Evolutionary conservation across 1,284 basidiomycete species (phyloP), one percentile per base, ranked within the genome.

Genomic region (Puccinia horiana): DNA sequence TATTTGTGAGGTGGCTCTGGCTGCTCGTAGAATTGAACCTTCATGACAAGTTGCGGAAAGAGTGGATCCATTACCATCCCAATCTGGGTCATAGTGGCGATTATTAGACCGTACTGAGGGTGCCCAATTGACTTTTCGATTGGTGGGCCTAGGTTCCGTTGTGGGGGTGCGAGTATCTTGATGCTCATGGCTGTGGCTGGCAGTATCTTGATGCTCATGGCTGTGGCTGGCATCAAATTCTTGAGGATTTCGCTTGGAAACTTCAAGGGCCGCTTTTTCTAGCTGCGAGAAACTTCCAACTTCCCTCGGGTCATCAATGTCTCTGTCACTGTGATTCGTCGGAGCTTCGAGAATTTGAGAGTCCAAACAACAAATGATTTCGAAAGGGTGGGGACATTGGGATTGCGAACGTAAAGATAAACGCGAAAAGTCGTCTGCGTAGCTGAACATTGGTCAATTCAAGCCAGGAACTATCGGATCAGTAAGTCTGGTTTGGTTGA

Each of bases 111-210:
- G 61, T n/a, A 79, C 76, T 42, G 76, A 79, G 65, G 76, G 58
- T 20, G 76, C 76, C 76, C 76, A 79, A 70, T 79, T 79, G 63
- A 79, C 76, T 54, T 79, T 69, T 5, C 76, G 63, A 52, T 54
- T 49, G 42, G 18, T 40, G 9, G 44, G 49, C 35, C 49, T 49
- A 9, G 70, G 44, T 37, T 52, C 47, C 18, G 11, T 23, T 54
- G 26, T 52, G 16, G 42, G 35, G 37, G 70, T 73, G 29, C 35
- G 29, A 54, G 32, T 37, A 65, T 76, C 56, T 18, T 47, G 44
- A 40, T 63, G 14, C 26, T 70, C 49, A 37, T 18, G n/a, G n/a
- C n/a, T 52, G 16, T n/a, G 35, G 37, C 49, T 73, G 29, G 23
- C 18, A 54, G 32, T 37, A 65, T 76, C 56, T 18, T 47, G 44